Base-by-base conservation (phyloP, 768 basidiomycete species). In the Scleroderma bovista region DNA sequence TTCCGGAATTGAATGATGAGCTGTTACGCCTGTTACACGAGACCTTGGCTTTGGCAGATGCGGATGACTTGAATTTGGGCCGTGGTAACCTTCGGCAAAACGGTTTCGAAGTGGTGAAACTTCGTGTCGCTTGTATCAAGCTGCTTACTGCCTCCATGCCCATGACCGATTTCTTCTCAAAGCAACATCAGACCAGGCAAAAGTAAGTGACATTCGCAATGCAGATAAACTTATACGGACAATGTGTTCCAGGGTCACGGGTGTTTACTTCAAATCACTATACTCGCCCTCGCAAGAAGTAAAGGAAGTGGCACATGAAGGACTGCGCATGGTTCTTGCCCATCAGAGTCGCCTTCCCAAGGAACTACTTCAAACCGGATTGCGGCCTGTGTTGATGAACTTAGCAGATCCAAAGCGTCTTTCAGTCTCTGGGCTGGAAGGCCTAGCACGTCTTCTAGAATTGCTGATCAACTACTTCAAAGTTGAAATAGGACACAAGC, bases 381-480 rank as follows among this genome's bases (percentile, higher is more conserved):
- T 99, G 23, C 86, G 95, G 17, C 96, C 96, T 0, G 97, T 99
- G 56, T 69, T 98, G 50, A 96, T 97, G 86, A 98, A 98, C 62
- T 80, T 99, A 22, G 93, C 94, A 2, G 96, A 98, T 68, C 90
- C 94, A 33, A 94, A 94, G 62, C 83, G 92, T 32, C 77, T 99
- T 31, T 93, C 92, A 7, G 88, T 96, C 22, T 80, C 89, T 5
- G 94, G 94, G 10, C 65, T 95, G 49, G 93, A 99, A 65, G 96
- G 96, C 3, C 74, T 99, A 20, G 95, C 94, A 12, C 84, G 95
- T 12, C 78, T 99, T 44, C 74, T 99, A 44, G 93, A 96, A 65
- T 78, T 99, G 7, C 71, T 99, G 48, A 96, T 93, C 34, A 97
- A 97, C 66, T 98, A 99, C 70, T 99, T 99, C 83, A 98, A 97